These are phyloP conservation scores for Lichtheimia corymbifera DNA, from an alignment of 371 early-diverging fungal genomes.

Conservation along the genomic window DNA sequence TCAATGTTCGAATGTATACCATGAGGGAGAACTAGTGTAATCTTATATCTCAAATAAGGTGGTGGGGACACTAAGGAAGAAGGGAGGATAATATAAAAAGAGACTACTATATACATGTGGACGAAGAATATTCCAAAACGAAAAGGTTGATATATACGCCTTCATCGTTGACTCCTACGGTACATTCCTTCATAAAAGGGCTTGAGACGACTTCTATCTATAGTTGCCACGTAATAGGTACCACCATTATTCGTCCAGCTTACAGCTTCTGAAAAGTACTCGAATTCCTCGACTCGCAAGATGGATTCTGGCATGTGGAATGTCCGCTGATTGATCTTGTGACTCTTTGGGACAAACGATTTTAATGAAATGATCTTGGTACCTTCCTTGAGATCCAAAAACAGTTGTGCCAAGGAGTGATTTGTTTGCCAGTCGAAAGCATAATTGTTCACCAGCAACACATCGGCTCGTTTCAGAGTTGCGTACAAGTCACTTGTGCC, in stretches of 20 bases:
- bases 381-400: constrained; percentile 91
- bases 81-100: too few species aligned
- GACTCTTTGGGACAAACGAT: constrained; percentile 80
- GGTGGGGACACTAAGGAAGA: too few species aligned
- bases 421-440: constrained; percentile 87
- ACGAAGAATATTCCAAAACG: too few species aligned
- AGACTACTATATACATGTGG: too few species aligned
- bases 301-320: constrained; percentile 85
- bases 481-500: constrained; percentile 57
- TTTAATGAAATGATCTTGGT: constrained; percentile 81
- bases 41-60: too few species aligned
- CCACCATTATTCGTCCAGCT: constrained; percentile 94
- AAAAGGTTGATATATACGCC: too few species aligned
- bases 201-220: constrained; percentile 70
- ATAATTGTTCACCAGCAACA: constrained; percentile 93
- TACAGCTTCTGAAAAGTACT: constrained; percentile 83
- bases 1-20: too few species aligned
- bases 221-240: constrained; percentile 82
- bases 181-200: constrained; percentile 59
- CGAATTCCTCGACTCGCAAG: constrained; percentile 71
- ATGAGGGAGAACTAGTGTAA: too few species aligned
- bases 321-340: constrained; percentile 77
- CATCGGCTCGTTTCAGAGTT: constrained; percentile 81
- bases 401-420: constrained; percentile 77
- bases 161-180: constrained; percentile 4